Base-by-base conservation (phyloP, 225 moss, liverwort and hornwort genomes). In the Lunularia cruciata region DNA sequence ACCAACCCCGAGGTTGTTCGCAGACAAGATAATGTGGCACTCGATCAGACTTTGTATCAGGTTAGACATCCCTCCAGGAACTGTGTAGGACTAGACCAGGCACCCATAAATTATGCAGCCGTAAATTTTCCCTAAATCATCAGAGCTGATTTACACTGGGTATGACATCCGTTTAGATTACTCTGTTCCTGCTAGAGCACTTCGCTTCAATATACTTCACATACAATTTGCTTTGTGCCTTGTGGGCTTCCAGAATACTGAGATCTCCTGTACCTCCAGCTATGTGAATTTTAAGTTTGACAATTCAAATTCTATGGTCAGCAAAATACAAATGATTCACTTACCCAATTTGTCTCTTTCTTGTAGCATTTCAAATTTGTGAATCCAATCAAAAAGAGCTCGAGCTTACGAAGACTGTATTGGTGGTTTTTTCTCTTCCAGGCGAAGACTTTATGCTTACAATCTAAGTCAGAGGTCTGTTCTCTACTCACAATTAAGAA, bases 401-500 rank as follows among this genome's bases (percentile, higher is more conserved):
- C 66, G 32, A 66, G 66, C 66, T 67, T 52, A 67, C 49, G 34
- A 35, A 67, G 67, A 33, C 20, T 36, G 34, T 51, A 22, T 22
- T 33, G 49, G 49, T 67, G 49, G 67, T 35, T 67, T 33, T 67
- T 67, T 22, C 35, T 67, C 34, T 48, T 51, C 67, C 67, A 67
- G 67, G 51, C 67, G 35, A 51, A 67, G 51, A 34, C 51, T 67
- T 34, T 67, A 12, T 51, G 49, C 25, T 3, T 45, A 33, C 43
- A 46, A 47, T 65, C 65, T 34, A 22, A 74, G 42, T n/a, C 34
- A 31, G 48, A 73, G 64, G 63, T 31, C 38, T 13, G 53, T 34
- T 22, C 4, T 23, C 33, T 35, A 47, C 3, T 33, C 46, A 25
- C 10, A 64, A 46, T 5, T 1, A 14, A 43, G n/a, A 12, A 5